Evolutionary conservation across 2,329 filamentous ascomycete genomes (phyloP).

Genomic region (Bipolaris gigantea): DNA sequence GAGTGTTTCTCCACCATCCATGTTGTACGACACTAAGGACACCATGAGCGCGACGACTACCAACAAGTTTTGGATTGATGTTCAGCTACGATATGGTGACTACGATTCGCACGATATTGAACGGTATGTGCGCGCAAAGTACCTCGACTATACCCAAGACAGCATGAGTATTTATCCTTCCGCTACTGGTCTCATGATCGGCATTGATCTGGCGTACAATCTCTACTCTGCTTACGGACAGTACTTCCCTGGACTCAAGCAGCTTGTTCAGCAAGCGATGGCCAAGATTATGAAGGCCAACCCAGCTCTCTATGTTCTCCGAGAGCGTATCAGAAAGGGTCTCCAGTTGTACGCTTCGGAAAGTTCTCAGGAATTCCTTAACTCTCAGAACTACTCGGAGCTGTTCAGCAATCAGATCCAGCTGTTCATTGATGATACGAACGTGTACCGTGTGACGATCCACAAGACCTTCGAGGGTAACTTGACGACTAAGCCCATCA

Average conservation of each 20-base stretch:
- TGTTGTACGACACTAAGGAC: conserved; percentile 95
- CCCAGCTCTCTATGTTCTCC: conserved; percentile 90
- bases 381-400: conserved; percentile 99
- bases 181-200: conserved; percentile 95
- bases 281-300: conserved; percentile 99
- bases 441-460: conserved; percentile 98
- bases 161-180: conserved; percentile 99
- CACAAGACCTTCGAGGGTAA: conserved; percentile 99
- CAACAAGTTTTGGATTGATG: conserved; percentile 99
- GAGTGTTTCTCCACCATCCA: conserved; percentile 92
- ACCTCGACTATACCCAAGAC: conserved; percentile 97
- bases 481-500: conserved; percentile 98
- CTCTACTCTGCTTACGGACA: conserved; percentile 97
- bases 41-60: conserved; percentile 90
- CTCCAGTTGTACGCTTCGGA: conserved; percentile 97
- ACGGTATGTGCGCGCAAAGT: conserved; percentile 95
- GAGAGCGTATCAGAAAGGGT: conserved; percentile 97
- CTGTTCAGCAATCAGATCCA: conserved; percentile 99
- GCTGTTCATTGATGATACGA: conserved; percentile 98
- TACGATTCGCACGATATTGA: conserved; percentile 99
- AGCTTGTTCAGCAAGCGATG: conserved; percentile 96
- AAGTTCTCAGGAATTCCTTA: conserved; percentile 98
- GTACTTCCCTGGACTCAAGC: conserved; percentile 97
- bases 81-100: conserved; percentile 94
- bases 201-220: conserved; percentile 96